Conservation (phyloP, 2,329 filamentous ascomycete species). For the Colletotrichum camelliae region DNA sequence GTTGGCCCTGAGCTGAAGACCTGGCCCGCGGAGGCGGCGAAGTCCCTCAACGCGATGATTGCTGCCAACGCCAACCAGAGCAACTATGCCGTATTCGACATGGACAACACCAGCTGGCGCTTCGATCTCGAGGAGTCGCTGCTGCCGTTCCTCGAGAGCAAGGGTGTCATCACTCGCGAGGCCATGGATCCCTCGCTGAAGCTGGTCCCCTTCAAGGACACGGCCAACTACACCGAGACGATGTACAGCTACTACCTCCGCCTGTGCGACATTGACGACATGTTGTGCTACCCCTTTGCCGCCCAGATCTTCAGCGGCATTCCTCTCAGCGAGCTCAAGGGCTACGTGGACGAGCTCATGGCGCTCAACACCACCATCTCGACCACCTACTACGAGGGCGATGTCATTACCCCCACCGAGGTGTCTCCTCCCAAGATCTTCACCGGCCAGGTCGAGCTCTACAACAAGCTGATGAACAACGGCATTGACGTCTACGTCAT, state of each 20-base stretch:
- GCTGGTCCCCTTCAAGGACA: conserved; percentile 48
- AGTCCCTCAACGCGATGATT: conserved; percentile 42
- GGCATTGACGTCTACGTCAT: conserved; percentile 50
- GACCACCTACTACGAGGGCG: conserved; percentile 40
- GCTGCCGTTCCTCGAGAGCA: conserved; percentile 46
- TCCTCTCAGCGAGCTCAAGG: conserved; percentile 49
- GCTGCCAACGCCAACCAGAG: conserved; percentile 39
- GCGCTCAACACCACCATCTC: conserved; percentile 41
- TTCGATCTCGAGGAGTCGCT: conserved; percentile 49
- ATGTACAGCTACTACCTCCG: conserved; percentile 51
- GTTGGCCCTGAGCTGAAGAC: conserved; percentile 29
- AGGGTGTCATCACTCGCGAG: conserved; percentile 44
- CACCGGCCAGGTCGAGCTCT: conserved; percentile 46
- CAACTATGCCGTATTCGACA: conserved; percentile 46
- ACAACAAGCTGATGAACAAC: conserved; percentile 46
- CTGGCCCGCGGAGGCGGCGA: conserved; percentile 41
- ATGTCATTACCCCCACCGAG: conserved; percentile 29
- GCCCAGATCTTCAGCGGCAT: conserved; percentile 47
- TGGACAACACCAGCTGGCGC: conserved; percentile 50
- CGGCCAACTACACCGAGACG: conserved; percentile 39
- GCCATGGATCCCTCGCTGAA: conserved; percentile 43
- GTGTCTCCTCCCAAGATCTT: conserved; percentile 42
- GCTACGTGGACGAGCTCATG: conserved; percentile 53
- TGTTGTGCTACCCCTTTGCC: conserved; percentile 48
- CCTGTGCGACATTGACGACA: conserved; percentile 45